Conservation (phyloP, 345 rosid genomes). For the Mallotus nudiflorus region DNA sequence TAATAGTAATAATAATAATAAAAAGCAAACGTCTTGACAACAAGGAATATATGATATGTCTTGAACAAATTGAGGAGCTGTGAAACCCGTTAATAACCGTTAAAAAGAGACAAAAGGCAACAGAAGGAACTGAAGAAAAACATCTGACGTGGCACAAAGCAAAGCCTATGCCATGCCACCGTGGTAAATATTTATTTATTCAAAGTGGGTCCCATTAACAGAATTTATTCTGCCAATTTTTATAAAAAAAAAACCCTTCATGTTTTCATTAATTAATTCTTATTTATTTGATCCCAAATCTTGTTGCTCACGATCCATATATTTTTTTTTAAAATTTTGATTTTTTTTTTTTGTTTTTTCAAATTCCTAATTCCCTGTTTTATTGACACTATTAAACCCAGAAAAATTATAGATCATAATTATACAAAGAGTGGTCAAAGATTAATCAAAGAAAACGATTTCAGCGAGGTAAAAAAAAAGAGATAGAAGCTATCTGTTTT, state of each 20-base stretch:
- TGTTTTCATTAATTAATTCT: background rate
- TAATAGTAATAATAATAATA: too few relatives aligned
- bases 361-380: background rate
- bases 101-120: background rate
- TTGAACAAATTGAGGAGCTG: background rate
- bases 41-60: too few relatives aligned
- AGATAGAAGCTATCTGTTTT: background rate
- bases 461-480: background rate
- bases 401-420: conserved; percentile 1
- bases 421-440: background rate
- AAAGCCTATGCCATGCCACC: conserved; percentile 1
- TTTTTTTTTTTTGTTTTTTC: too few relatives aligned
- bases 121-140: background rate
- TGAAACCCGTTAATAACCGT: background rate
- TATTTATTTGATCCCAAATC: background rate
- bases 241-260: background rate
- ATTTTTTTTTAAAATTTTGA: too few relatives aligned
- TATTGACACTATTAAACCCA: background rate
- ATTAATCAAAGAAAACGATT: background rate
- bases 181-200: background rate
- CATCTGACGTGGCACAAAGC: conserved; percentile 10
- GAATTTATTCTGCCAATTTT: conserved; percentile 14
- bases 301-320: conserved; percentile 9
- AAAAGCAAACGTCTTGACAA: too few relatives aligned
- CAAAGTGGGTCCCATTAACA: conserved; percentile 8